Conservation (phyloP, 1,139 yeast species). For the Hemisphaericaspora subhashii region DNA sequence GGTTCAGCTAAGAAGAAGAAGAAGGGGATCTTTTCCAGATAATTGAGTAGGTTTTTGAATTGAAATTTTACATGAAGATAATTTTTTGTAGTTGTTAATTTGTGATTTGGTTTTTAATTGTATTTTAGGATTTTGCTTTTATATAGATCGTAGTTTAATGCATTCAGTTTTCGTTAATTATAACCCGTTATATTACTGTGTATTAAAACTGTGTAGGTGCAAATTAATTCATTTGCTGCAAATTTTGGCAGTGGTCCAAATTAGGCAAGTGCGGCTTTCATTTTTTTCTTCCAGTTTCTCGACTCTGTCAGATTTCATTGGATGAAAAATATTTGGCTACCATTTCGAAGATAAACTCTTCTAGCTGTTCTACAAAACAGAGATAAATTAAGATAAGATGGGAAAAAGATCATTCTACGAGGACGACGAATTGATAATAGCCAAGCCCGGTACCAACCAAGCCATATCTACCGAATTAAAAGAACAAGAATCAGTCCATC, state of each 20-base stretch:
- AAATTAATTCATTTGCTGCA: not conserved
- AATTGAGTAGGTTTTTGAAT: too few species aligned
- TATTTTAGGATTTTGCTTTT: not conserved
- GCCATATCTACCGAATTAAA: conserved; percentile 36
- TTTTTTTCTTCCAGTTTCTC: not conserved
- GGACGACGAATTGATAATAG: conserved; percentile 47
- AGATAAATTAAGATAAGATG: conserved; percentile 11
- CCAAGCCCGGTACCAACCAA: conserved; percentile 49
- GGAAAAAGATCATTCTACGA: conserved; percentile 47
- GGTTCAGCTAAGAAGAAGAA: conserved; percentile 19
- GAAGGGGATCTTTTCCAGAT: conserved; percentile 36
- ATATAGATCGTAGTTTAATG: not conserved
- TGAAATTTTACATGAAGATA: too few species aligned
- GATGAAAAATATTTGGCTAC: not conserved
- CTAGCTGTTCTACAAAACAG: too few species aligned
- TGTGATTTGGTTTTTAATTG: not conserved
- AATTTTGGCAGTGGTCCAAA: not conserved
- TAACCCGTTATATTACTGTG: not conserved
- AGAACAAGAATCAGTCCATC: conserved; percentile 39
- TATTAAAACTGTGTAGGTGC: too few species aligned
- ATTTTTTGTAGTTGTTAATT: not conserved
- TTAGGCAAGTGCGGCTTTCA: conserved; percentile 1
- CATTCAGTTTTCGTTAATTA: not conserved
- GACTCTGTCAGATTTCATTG: conserved; percentile 2
- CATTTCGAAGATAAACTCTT: not conserved